Percentiles rank a stretch among this genome's conserved stretches.
phyloP scores from a whole-genome alignment of 2,329 filamentous ascomycete species.

The Thielaviopsis punctulata region DNA sequence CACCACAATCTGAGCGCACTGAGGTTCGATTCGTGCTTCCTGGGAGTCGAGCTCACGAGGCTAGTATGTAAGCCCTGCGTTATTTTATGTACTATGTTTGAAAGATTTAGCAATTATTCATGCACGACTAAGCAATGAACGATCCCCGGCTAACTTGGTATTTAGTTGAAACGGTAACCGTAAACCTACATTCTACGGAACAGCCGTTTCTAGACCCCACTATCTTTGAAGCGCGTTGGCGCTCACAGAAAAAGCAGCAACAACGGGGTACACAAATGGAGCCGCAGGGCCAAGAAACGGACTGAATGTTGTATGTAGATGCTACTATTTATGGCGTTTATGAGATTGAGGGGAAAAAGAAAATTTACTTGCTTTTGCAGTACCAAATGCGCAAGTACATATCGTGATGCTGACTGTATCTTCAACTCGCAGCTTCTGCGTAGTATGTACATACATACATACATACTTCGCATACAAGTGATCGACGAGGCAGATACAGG shows the following conservation, averaged over 20 bases:
- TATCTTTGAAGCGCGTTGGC: conserved; percentile 14
- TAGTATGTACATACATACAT: no score
- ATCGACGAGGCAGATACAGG: no score
- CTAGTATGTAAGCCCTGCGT: neutral
- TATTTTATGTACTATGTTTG: neutral
- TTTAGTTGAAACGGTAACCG: neutral
- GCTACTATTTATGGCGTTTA: no score
- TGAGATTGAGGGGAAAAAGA: no score
- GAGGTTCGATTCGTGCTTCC: conserved; percentile 10
- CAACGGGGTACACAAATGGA: neutral
- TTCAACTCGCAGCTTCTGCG: no score
- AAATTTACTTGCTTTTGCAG: no score
- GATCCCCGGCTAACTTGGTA: neutral
- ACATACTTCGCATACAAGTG: no score
- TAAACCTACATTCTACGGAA: conserved; percentile 7
- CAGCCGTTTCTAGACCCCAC: conserved; percentile 22
- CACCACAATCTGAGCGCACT: neutral
- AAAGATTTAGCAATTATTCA: neutral
- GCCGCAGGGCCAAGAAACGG: no score
- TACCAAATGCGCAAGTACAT: no score
- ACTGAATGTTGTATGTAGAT: no score
- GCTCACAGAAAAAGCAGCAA: conserved; percentile 4
- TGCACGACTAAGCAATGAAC: neutral
- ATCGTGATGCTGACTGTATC: no score
- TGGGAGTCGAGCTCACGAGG: conserved; percentile 1